Percentiles rank a stretch among this genome's conserved stretches.
These are phyloP conservation scores for Porogramme epimiltina DNA, from an alignment of 1,284 basidiomycete species.

Conservation along the genomic window DNA sequence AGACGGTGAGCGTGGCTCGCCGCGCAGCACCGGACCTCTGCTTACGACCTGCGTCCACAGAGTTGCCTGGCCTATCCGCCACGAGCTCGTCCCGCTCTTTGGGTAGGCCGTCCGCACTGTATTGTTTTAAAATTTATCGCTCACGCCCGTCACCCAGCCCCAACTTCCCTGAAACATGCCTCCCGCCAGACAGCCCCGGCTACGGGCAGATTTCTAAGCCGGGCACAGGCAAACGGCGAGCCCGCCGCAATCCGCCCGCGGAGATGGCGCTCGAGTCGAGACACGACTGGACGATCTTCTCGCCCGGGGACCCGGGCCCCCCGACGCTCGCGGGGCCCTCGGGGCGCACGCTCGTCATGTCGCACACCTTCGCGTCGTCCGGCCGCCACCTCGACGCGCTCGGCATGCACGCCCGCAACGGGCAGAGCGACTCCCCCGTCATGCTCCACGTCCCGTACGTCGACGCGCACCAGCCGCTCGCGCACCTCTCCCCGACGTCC, in stretches of 20 bases:
- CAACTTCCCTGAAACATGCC: constrained; percentile 75
- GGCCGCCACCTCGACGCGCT: constrained; percentile 16
- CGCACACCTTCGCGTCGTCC: constrained; percentile 22
- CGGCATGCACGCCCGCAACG: constrained; percentile 5
- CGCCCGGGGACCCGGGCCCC: constrained; percentile 12
- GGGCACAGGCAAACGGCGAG: constrained; percentile 60
- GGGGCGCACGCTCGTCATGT: constrained; percentile 17
- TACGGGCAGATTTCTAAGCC: constrained; percentile 77
- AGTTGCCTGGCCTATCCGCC: constrained; percentile 86
- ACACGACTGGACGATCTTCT: constrained; percentile 30
- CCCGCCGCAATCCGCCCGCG: constrained; percentile 47
- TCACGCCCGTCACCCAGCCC: constrained; percentile 33
- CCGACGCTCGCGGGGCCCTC: constrained; percentile 9
- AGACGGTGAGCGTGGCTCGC: constrained; percentile 55
- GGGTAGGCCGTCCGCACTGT: constrained; percentile 49
- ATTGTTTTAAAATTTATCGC: background rate
- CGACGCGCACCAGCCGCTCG: constrained; percentile 2
- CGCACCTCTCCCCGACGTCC: constrained; percentile 15
- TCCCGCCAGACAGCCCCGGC: constrained; percentile 80
- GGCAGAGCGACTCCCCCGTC: constrained; percentile 26
- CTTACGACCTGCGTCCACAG: constrained; percentile 38
- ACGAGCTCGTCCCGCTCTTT: constrained; percentile 81
- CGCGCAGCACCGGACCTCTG: background rate
- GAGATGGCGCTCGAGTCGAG: constrained; percentile 23
- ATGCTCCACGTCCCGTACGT: constrained; percentile 32